These are phyloP conservation scores for Taphrina sp. DNA, from an alignment of 1,139 yeast genomes.

Conservation along the genomic window DNA sequence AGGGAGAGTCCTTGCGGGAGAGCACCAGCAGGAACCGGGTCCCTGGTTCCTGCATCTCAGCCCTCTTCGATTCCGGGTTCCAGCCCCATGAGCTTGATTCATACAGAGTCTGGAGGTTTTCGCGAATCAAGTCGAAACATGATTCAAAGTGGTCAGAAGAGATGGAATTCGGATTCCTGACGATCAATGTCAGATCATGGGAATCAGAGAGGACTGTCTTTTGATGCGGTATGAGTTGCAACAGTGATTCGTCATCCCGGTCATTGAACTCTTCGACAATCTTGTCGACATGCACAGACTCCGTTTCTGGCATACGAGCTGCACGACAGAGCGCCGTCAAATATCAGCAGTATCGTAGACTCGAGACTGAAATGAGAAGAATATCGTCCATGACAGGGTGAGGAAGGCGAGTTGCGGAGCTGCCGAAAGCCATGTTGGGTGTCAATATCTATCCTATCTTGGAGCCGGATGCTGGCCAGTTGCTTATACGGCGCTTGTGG, in stretches of 20 bases:
- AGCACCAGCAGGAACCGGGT: neutral
- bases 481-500: no score
- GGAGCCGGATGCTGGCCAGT: no score
- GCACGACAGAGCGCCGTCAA: no score
- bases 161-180: neutral
- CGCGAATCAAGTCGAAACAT: neutral
- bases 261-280: neutral
- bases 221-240: neutral
- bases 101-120: neutral
- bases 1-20: neutral
- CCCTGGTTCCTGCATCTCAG: neutral
- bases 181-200: neutral
- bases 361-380: no score
- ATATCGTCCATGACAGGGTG: no score
- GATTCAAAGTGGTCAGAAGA: neutral
- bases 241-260: neutral
- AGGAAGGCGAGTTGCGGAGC: no score
- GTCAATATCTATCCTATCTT: no score
- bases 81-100: slow-evolving; percentile 21
- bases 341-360: no score
- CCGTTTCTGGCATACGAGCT: no score
- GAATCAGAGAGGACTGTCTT: neutral
- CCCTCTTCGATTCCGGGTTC: slow-evolving; percentile 2
- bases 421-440: no score
- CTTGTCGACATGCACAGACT: no score